phyloP scores from a whole-genome alignment of 768 basidiomycete species.

The Xerocomus spinulosus region DNA sequence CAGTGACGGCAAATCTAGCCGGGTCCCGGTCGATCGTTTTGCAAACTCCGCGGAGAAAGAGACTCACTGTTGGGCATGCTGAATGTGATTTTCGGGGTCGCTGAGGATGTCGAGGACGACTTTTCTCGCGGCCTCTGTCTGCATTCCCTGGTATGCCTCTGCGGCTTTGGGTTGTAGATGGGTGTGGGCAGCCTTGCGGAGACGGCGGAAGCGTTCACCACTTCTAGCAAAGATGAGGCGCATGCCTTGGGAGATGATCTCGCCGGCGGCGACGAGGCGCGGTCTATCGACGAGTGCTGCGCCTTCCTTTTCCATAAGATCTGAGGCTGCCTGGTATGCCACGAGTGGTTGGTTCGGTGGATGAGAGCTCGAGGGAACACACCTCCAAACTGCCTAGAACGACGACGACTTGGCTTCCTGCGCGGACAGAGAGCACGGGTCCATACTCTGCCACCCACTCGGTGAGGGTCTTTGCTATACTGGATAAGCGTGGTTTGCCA shows the following conservation, averaged over 20 bases:
- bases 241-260: constrained; percentile 54
- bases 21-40: not conserved
- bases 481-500: not conserved
- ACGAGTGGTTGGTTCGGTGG: not conserved
- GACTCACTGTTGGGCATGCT: constrained; percentile 12
- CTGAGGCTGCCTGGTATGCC: constrained; percentile 41
- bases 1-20: constrained; percentile 19
- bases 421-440: constrained; percentile 21
- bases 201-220: constrained; percentile 53
- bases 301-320: constrained; percentile 60
- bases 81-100: constrained; percentile 9
- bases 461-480: constrained; percentile 3
- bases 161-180: constrained; percentile 50
- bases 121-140: constrained; percentile 30
- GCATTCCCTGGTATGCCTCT: constrained; percentile 40
- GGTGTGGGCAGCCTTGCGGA: constrained; percentile 48
- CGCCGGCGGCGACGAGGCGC: constrained; percentile 44
- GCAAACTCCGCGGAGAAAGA: not conserved
- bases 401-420: constrained; percentile 11
- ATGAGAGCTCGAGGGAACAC: not conserved
- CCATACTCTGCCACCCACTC: constrained; percentile 1
- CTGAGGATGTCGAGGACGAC: constrained; percentile 18
- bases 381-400: constrained; percentile 4
- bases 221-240: constrained; percentile 40
- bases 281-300: constrained; percentile 48